Conservation (phyloP, 2,329 filamentous ascomycete species). For the Ophiostoma sp. region DNA sequence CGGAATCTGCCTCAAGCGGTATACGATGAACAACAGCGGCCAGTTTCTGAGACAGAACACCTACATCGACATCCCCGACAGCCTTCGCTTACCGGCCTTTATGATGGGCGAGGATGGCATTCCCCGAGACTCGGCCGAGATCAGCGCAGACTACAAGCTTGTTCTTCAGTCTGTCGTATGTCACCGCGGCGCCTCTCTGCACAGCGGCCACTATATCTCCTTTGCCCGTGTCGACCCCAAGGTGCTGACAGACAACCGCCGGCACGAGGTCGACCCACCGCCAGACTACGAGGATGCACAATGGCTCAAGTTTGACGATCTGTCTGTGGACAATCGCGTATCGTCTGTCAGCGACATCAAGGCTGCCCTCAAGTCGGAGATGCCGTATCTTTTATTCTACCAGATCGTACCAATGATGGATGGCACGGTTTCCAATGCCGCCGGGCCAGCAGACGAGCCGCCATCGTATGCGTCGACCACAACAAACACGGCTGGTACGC, state of each 20-base stretch:
- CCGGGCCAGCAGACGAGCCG: conserved; percentile 46
- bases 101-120: conserved; percentile 70
- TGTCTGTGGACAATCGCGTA: conserved; percentile 64
- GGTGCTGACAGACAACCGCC: conserved; percentile 55
- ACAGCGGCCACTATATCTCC: conserved; percentile 87
- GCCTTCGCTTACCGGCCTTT: conserved; percentile 80
- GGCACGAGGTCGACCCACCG: conserved; percentile 51
- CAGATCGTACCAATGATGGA: conserved; percentile 84
- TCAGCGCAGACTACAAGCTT: conserved; percentile 88
- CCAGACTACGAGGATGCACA: conserved; percentile 65
- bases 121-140: conserved; percentile 52
- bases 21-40: conserved; percentile 67
- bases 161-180: conserved; percentile 88
- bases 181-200: conserved; percentile 77
- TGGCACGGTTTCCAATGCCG: conserved; percentile 47
- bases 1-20: conserved; percentile 88
- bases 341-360: conserved; percentile 71
- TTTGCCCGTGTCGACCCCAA: conserved; percentile 70
- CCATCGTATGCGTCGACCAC: conserved; percentile 55
- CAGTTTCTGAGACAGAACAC: conserved; percentile 68
- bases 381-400: conserved; percentile 92
- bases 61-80: conserved; percentile 80
- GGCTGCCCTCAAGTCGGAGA: conserved; percentile 67
- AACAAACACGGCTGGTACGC: conserved; percentile 40
- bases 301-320: conserved; percentile 91